phyloP scores from a whole-genome alignment of 805 yeast genomes.

The Kodamaea hsintzibuensis region DNA sequence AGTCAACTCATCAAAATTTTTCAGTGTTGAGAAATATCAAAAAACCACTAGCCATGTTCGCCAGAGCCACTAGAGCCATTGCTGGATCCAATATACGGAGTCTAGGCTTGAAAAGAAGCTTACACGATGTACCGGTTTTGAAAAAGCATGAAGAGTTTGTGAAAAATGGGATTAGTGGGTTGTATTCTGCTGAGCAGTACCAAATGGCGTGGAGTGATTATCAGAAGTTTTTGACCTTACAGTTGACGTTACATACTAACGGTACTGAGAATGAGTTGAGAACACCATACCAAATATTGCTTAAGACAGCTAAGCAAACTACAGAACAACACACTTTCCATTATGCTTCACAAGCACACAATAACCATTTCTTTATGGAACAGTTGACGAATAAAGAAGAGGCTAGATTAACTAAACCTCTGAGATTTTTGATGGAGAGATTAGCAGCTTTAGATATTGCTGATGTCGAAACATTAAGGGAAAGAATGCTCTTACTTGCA shows the following conservation, averaged over 20 bases:
- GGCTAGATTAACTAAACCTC: conserved; percentile 37
- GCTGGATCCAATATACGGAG: neutral
- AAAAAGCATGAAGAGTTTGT: conserved; percentile 39
- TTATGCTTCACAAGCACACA: conserved; percentile 86
- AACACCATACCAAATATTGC: conserved; percentile 67
- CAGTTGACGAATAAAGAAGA: conserved; percentile 45
- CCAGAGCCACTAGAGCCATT: conserved; percentile 6
- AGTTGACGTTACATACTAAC: conserved; percentile 60
- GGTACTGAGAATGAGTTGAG: conserved; percentile 82
- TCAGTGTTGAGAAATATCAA: conserved; percentile 1
- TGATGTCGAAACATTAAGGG: conserved; percentile 51
- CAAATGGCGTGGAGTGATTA: conserved; percentile 77
- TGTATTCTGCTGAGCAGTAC: conserved; percentile 67
- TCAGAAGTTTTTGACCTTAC: conserved; percentile 64
- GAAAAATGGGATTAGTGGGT: conserved; percentile 57
- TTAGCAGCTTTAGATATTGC: conserved; percentile 34
- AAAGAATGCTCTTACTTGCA: conserved; percentile 49
- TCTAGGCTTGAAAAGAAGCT: neutral
- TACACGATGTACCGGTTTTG: conserved; percentile 52
- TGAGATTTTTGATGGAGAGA: conserved; percentile 39
- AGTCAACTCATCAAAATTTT: conserved; percentile 1
- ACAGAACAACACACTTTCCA: conserved; percentile 74
- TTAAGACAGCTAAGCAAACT: conserved; percentile 65
- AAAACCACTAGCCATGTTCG: conserved; percentile 5
- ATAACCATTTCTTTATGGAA: conserved; percentile 86